phyloP scores from a whole-genome alignment of 2,329 filamentous ascomycete genomes.

The Talaromyces sp. region DNA sequence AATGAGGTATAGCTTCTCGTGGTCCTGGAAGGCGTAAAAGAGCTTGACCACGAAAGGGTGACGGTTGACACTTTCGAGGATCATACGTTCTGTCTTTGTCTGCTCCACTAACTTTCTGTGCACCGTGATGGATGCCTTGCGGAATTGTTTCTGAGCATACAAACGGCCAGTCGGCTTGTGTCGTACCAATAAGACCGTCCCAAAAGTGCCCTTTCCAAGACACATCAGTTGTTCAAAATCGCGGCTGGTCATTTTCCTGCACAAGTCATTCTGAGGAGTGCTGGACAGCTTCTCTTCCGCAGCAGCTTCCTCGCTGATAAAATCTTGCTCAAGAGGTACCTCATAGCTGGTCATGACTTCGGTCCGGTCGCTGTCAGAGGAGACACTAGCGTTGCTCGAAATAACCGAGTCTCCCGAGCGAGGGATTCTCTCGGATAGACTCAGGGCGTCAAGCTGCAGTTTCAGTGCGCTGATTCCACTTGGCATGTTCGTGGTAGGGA shows the following conservation, averaged over 20 bases:
- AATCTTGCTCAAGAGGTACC: slow-evolving; percentile 78
- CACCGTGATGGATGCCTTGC: slow-evolving; percentile 90
- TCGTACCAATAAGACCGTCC: slow-evolving; percentile 89
- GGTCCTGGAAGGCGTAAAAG: slow-evolving; percentile 97
- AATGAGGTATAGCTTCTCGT: slow-evolving; percentile 95
- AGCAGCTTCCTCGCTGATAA: slow-evolving; percentile 61
- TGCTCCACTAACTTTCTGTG: slow-evolving; percentile 96
- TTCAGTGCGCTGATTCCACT: slow-evolving; percentile 81
- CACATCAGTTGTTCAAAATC: slow-evolving; percentile 91
- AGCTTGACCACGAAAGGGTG: slow-evolving; percentile 98
- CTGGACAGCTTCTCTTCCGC: slow-evolving; percentile 36
- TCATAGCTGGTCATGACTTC: slow-evolving; percentile 79
- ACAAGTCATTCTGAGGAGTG: slow-evolving; percentile 50
- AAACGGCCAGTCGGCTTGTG: slow-evolving; percentile 82
- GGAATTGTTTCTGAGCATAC: slow-evolving; percentile 97
- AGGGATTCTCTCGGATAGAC: slow-evolving; percentile 60
- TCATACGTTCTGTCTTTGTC: slow-evolving; percentile 92
- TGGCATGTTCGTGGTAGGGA: slow-evolving; percentile 38
- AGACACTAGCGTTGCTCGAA: slow-evolving; percentile 57
- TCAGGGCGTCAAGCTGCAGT: slow-evolving; percentile 74
- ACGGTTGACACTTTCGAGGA: slow-evolving; percentile 91
- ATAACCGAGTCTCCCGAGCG: slow-evolving; percentile 46
- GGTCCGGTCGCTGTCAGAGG: slow-evolving; percentile 62
- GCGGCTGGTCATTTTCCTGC: slow-evolving; percentile 81
- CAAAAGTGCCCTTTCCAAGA: slow-evolving; percentile 93